Percentiles rank a stretch among this genome's conserved stretches.
Conservation (phyloP, 768 basidiomycete genomes). For the Xerocomus brunneocitrinus region DNA sequence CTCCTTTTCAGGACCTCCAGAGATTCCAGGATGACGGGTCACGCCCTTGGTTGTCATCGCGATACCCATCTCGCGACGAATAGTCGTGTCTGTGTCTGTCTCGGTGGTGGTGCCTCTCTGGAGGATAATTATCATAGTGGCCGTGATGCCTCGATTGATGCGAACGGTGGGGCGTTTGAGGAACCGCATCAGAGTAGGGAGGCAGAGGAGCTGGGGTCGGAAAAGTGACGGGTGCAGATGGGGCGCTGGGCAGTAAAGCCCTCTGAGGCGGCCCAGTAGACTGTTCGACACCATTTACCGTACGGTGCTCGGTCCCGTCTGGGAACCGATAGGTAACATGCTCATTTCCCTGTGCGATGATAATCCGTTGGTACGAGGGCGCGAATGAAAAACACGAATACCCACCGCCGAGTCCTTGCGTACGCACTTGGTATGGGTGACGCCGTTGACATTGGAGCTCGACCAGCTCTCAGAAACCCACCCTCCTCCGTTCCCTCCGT, state of each 20-base stretch:
- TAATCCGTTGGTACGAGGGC: no score
- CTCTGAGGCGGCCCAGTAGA: slow-evolving; percentile 8
- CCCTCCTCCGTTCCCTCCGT: slow-evolving; percentile 13
- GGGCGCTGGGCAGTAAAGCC: slow-evolving; percentile 8
- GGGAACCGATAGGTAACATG: slow-evolving; percentile 61
- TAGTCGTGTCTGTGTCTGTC: slow-evolving; percentile 13
- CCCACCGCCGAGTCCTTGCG: slow-evolving; percentile 57
- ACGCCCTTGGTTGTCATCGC: slow-evolving; percentile 1
- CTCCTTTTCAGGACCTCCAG: slow-evolving; percentile 12
- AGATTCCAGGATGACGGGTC: slow-evolving; percentile 11
- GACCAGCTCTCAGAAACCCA: slow-evolving; percentile 56
- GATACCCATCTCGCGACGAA: slow-evolving; percentile 4
- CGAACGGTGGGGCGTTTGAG: slow-evolving; percentile 11
- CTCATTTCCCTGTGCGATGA: slow-evolving; percentile 58
- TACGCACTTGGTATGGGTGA: slow-evolving; percentile 54
- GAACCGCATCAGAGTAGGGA: slow-evolving; percentile 19
- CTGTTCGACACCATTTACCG: slow-evolving; percentile 63
- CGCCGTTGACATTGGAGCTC: slow-evolving; percentile 61
- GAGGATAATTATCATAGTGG: slow-evolving; percentile 6
- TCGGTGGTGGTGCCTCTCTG: slow-evolving; percentile 11
- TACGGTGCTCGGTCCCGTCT: slow-evolving; percentile 62
- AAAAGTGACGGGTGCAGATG: slow-evolving; percentile 1
- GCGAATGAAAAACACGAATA: neutral
- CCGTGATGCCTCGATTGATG: slow-evolving; percentile 18
- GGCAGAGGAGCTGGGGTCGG: slow-evolving; percentile 6